Conservation (phyloP, 176 grass and related monocot genomes). For the Tuctoria greenei region DNA sequence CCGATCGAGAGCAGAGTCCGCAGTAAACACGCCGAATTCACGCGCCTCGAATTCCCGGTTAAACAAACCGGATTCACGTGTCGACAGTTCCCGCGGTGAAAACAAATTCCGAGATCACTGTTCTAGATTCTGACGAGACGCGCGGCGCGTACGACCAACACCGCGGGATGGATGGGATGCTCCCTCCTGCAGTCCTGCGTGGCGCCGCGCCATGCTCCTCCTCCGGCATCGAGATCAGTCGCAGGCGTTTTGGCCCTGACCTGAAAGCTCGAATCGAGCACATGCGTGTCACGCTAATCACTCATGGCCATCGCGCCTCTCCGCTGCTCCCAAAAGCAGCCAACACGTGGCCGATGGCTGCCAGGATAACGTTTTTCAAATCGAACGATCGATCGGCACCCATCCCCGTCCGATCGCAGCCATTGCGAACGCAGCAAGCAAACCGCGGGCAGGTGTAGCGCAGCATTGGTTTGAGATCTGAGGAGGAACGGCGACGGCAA, state of each 20-base stretch:
- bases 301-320: too few relatives aligned
- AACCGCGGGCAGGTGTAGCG: background rate
- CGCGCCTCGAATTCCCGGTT: conserved; percentile 18
- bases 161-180: too few relatives aligned
- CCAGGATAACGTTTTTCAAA: conserved; percentile 38
- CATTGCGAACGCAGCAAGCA: conserved; percentile 2
- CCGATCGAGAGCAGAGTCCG: background rate
- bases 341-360: background rate
- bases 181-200: too few relatives aligned
- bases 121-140: conserved; percentile 48
- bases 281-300: too few relatives aligned
- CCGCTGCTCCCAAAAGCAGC: too few relatives aligned
- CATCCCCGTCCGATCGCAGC: conserved; percentile 14
- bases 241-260: too few relatives aligned
- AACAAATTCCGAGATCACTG: conserved; percentile 6
- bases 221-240: too few relatives aligned
- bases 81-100: background rate
- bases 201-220: too few relatives aligned
- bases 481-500: background rate
- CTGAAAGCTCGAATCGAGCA: too few relatives aligned
- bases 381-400: background rate
- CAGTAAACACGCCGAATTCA: background rate
- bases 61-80: conserved; percentile 14
- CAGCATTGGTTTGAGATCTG: conserved; percentile 13
- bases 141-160: too few relatives aligned